phyloP scores from a whole-genome alignment of 1,139 yeast genomes.

The Geotrichum citri-aurantii region DNA sequence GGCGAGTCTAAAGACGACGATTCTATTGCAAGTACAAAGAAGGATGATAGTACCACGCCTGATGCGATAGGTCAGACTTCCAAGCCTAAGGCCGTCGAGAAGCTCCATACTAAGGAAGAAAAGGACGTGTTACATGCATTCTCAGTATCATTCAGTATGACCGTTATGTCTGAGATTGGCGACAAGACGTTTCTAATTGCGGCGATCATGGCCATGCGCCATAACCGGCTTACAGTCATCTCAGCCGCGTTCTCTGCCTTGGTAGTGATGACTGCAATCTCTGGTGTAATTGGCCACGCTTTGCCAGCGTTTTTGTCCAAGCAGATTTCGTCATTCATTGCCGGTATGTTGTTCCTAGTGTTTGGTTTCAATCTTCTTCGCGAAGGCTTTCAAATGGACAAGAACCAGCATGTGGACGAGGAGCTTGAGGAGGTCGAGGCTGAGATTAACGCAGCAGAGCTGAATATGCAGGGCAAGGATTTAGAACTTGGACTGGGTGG shows the following conservation, averaged over 20 bases:
- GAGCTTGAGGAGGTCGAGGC: conserved; percentile 96
- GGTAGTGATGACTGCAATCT: conserved; percentile 82
- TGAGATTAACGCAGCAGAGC: conserved; percentile 66
- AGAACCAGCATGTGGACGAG: conserved; percentile 80
- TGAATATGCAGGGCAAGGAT: conserved; percentile 47
- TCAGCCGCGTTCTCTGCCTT: conserved; percentile 84
- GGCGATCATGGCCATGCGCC: conserved; percentile 96
- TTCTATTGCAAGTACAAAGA: background rate
- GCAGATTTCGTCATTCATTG: conserved; percentile 71
- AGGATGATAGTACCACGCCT: background rate
- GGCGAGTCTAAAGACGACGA: conserved; percentile 17
- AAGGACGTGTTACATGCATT: conserved; percentile 29
- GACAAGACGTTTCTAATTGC: conserved; percentile 96
- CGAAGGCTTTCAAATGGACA: conserved; percentile 82
- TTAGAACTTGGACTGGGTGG: conserved; percentile 50
- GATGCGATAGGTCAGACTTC: background rate
- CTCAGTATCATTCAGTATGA: conserved; percentile 52
- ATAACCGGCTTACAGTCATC: conserved; percentile 75
- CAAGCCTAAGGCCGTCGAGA: conserved; percentile 8
- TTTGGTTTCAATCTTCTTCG: conserved; percentile 71
- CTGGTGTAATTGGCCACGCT: conserved; percentile 89
- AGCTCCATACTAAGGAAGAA: conserved; percentile 2
- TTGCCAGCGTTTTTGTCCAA: conserved; percentile 80
- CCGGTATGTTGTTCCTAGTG: conserved; percentile 71
- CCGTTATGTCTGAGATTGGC: conserved; percentile 87